Conservation (phyloP, 495 filamentous ascomycete genomes). For the Stereocaulon alpinum region DNA sequence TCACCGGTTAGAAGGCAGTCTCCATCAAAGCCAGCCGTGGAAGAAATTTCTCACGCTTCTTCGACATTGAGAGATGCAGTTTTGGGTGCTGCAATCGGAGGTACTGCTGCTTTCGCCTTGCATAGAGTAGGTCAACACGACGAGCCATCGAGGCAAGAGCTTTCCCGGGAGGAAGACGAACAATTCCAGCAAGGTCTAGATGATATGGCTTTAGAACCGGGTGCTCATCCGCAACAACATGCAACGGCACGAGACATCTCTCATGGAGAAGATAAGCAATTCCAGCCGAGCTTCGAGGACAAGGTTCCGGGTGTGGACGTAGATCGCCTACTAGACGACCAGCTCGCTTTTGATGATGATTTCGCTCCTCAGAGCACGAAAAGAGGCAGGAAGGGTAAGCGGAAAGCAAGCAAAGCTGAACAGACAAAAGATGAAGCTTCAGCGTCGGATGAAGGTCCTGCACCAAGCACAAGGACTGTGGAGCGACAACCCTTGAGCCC, state of each 20-base stretch:
- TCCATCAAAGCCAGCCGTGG: background rate
- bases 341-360: background rate
- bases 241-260: background rate
- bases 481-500: background rate
- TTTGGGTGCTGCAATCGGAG: conserved; percentile 7
- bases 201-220: background rate
- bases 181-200: conserved; percentile 1
- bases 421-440: background rate
- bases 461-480: conserved; percentile 6
- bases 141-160: background rate
- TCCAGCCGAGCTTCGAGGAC: background rate
- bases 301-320: background rate
- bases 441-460: background rate
- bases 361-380: conserved; percentile 3
- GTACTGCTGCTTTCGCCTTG: conserved; percentile 4
- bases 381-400: background rate
- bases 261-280: background rate
- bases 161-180: background rate
- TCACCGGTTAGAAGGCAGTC: background rate
- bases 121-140: background rate
- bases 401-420: conserved; percentile 2
- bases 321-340: background rate
- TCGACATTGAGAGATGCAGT: background rate
- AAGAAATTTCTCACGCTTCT: background rate
- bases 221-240: background rate